Evolutionary conservation across 768 basidiomycete species (phyloP).

Genomic region (Russula sp.): DNA sequence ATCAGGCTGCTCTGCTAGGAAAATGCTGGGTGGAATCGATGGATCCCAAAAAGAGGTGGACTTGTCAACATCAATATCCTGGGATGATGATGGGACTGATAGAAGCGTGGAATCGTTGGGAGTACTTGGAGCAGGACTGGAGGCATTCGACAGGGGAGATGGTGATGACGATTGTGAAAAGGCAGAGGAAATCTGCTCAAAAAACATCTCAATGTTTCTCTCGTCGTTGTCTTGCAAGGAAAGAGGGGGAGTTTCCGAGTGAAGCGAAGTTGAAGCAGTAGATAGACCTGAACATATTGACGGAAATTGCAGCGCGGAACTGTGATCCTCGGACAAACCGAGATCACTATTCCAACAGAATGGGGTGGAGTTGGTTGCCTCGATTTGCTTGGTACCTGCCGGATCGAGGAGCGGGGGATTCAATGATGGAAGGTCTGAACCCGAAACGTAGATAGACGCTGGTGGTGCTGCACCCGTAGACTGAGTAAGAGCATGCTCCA

Average conservation of each 20-base stretch:
- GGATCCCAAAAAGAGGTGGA: background rate
- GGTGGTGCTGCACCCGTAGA: background rate
- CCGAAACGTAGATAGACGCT: background rate
- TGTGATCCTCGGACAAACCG: background rate
- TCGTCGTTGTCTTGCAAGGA: background rate
- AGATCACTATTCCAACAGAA: background rate
- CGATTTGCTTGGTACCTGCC: too few species aligned
- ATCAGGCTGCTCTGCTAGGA: background rate
- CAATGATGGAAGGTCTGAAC: background rate
- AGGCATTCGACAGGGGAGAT: background rate
- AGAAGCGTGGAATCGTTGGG: background rate
- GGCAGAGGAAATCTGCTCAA: background rate
- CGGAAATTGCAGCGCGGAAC: background rate
- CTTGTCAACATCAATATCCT: background rate
- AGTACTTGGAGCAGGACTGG: background rate
- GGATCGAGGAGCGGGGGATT: background rate
- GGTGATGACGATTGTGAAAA: background rate
- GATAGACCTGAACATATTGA: background rate
- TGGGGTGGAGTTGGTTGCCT: background rate
- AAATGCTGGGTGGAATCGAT: conserved; percentile 1
- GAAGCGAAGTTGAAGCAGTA: background rate
- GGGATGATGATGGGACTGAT: background rate
- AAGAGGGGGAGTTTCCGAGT: background rate
- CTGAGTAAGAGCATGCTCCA: background rate
- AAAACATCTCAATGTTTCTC: background rate